Conservation (phyloP, 2,329 filamentous ascomycete genomes). For the Nothophoma quercina region DNA sequence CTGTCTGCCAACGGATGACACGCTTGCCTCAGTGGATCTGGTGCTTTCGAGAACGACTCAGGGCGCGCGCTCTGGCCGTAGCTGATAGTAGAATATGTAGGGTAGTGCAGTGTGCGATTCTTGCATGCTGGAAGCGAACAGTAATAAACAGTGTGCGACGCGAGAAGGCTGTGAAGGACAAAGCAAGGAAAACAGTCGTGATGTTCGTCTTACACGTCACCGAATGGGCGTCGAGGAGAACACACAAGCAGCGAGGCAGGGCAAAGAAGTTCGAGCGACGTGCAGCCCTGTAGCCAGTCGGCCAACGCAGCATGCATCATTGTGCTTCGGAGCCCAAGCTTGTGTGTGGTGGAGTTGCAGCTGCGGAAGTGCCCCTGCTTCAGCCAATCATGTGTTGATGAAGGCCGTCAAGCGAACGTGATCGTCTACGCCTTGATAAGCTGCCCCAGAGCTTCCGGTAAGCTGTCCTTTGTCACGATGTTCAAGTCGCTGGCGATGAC, state of each 20-base stretch:
- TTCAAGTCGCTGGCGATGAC: constrained; percentile 6
- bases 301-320: constrained; percentile 19
- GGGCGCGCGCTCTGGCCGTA: constrained; percentile 28
- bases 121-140: constrained; percentile 47
- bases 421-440: constrained; percentile 21
- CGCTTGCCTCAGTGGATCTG: constrained; percentile 46
- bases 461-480: not conserved
- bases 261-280: constrained; percentile 17
- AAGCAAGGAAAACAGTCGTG: constrained; percentile 34
- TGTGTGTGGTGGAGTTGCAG: constrained; percentile 20
- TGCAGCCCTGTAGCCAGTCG: constrained; percentile 17
- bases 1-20: constrained; percentile 32
- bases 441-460: constrained; percentile 4
- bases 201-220: constrained; percentile 25
- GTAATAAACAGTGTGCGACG: constrained; percentile 43
- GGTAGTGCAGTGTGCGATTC: constrained; percentile 42
- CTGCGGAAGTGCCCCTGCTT: constrained; percentile 13
- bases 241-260: constrained; percentile 13
- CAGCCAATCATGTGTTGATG: constrained; percentile 14
- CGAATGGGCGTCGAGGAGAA: constrained; percentile 10
- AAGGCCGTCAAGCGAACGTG: constrained; percentile 17
- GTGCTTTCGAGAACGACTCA: constrained; percentile 35
- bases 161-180: constrained; percentile 37
- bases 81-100: constrained; percentile 30
- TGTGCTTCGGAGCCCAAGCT: constrained; percentile 15